Evolutionary conservation across 345 rosid species (phyloP), one percentile per base, ranked within the genome.

Genomic region (Bruguiera parviflora): DNA sequence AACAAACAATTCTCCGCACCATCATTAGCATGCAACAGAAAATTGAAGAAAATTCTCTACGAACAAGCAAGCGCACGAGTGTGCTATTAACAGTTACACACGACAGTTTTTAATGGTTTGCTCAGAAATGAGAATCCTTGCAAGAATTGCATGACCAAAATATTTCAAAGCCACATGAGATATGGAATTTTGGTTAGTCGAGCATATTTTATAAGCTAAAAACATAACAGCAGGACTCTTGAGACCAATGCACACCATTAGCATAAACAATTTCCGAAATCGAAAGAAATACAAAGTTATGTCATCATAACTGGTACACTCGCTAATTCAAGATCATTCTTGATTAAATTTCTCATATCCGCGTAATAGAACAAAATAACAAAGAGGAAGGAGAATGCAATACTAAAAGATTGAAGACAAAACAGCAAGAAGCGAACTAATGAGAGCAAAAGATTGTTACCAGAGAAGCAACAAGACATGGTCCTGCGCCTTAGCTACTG

Each of bases 391-490:
- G 25, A 7, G 3, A 21, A 16, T 28, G 65, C 1, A 35, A 67
- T 29, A 21, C 13, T 24, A 21, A 2, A 53, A 53, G 5, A 4
- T 24, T 6, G 25, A 25, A 53, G 58, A 21, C 4, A 21, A 21
- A 53, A 22, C 13, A 53, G 13, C 2, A 8, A 24, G 9, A 5
- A 56, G 59, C 8, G 15, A 27, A 56, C 24, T 56, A 24, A 8
- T 1, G 59, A 16, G 5, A 56, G 22, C 29, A 22, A 24, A 55
- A 22, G 59, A 15, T 8, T 56, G 28, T 22, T 58, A 76, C 83
- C 73, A 73, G 73, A 73, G 66, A 53, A 53, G 57, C 60, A 70
- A 29, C 64, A 64, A 64, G 57, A 29, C 6, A 52, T 56, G 21
- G 35, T 32, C 52, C 25, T 47, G 39, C 6, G 18, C 58, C 3